Base-by-base conservation (phyloP, 192 early-diverging fungal genomes). In the Dissophora globulifera region DNA sequence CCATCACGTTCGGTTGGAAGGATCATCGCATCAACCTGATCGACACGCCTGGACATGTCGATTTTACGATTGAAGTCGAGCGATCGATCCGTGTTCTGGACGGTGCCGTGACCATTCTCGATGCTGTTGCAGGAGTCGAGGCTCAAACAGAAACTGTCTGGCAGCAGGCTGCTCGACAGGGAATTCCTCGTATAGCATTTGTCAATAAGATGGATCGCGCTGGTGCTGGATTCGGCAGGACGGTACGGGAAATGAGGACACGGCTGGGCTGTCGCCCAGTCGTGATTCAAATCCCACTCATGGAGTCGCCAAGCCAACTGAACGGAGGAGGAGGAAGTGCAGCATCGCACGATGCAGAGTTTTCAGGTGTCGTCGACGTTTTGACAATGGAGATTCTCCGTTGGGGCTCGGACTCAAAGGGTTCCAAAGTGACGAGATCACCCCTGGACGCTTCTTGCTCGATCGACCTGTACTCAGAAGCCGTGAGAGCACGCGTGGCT, bases 91-190 rank as follows among this genome's bases (percentile, higher is more conserved):
- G 94, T 1, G 93, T 98, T 1, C 86, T 98, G n/a, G 97, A 98
- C 58, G 95, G 95, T 25, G 94, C 95, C 0, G 93, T 98, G 17
- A 88, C 90, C 3, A 91, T 98, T 20, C 51, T 98, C n/a, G 95
- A 98, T 81, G 95, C 89, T 0, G 97, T 98, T 7, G 90, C 95
- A 0, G 97, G 97, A 4, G 97, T 98, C 6, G 95, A 98, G 67
- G 97, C 97, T 8, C 97, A 98, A 78, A 98, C 97, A n/a, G 91
- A 93, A 69, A 95, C 91, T 0, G 96, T 97, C 27, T 96, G 95
- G 95, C 54, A 78, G 22, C 97, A 99, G 76, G 94, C 96, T 50
- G 85, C 88, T 58, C 79, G 90, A 13, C 95, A 96, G 60, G 62
- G 75, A 0, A 85, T 97, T 1, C 94, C 97, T 2, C 87, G 94